Base-by-base conservation (phyloP, 2,329 filamentous ascomycete species). In the Aspergillus fischeri region DNA sequence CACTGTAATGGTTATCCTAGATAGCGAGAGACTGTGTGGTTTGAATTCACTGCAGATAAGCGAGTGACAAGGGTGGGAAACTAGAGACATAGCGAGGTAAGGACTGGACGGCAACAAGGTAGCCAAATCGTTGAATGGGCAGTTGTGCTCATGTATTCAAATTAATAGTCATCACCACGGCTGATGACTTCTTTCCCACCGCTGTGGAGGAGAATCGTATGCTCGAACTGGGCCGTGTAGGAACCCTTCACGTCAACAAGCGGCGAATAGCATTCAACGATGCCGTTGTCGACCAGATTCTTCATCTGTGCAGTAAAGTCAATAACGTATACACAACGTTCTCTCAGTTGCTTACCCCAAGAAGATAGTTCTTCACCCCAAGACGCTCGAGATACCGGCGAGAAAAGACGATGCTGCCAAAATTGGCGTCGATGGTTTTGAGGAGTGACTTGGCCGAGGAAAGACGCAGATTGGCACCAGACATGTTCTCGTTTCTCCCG, bases 201-300 rank as follows among this genome's bases (percentile, higher is more conserved):
- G 52, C 74, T 72, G 17, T 77, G 72, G 27, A 82, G 67, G 32
- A 83, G 56, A 50, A 82, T 73, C 0, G 81, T 83, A 70, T 83
- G 86, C 72, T 88, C 85, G 66, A 83, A 87, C 63, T 88, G 86
- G 9, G 85, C 85, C 4, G 82, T 80, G 66, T 86, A 87, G 1
- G 84, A 86, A 1, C 84, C 85, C 60, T 80, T 76, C 45, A 83
- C 68, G 61, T 88, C 85, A 35, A 78, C 73, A 27, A 88, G 72
- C 1, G 85, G 85, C 14, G 73, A 72, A 65, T 87, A 84, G 3
- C 77, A 70, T 45, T 87, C 80, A 3, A 87, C 73, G 21, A 87
- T 77, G 1, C 83, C 85, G 53, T 81, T 77, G 6, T 79, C 77
- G 1, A 86, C 77, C 25, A 87, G 76, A 41, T 76, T 80, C 56